Evolutionary conservation across 208 protist species (phyloP).

Genomic region (Wallacemonas sp.): DNA sequence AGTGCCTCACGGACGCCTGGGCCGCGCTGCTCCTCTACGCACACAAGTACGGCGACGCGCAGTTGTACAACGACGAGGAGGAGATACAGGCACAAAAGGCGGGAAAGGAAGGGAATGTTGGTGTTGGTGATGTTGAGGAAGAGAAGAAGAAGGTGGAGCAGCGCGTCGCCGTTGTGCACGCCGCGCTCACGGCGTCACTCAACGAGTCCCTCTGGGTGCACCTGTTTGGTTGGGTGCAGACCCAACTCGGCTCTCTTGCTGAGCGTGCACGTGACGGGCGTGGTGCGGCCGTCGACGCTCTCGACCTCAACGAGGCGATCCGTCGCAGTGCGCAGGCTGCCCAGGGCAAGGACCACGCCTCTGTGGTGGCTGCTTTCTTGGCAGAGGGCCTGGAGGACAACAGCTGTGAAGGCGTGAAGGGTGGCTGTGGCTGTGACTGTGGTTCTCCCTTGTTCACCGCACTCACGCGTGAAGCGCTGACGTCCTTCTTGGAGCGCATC

Average conservation of each 20-base stretch:
- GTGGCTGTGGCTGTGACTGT: too few relatives aligned
- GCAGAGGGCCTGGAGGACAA: too few relatives aligned
- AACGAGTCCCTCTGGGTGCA: conserved; percentile 8
- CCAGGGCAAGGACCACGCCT: too few relatives aligned
- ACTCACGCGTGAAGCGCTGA: not conserved
- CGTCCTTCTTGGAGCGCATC: not conserved
- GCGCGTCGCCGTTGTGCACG: not conserved
- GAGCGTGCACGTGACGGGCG: too few relatives aligned
- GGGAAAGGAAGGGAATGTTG: not conserved
- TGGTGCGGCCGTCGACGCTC: too few relatives aligned
- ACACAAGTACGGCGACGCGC: conserved; percentile 15
- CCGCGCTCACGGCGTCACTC: not conserved
- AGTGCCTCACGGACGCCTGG: not conserved
- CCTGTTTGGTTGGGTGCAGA: conserved; percentile 1
- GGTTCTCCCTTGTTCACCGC: not conserved
- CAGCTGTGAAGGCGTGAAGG: too few relatives aligned
- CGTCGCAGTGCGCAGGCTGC: too few relatives aligned
- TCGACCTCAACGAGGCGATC: too few relatives aligned
- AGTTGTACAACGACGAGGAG: conserved; percentile 3
- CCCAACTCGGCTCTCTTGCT: too few relatives aligned
- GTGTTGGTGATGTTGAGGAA: not conserved
- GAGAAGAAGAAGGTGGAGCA: not conserved
- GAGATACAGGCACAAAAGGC: not conserved
- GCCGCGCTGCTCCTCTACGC: conserved; percentile 7
- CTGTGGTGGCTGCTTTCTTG: too few relatives aligned